phyloP scores from a whole-genome alignment of 1,139 yeast genomes.

The Candida dubliniensis region DNA sequence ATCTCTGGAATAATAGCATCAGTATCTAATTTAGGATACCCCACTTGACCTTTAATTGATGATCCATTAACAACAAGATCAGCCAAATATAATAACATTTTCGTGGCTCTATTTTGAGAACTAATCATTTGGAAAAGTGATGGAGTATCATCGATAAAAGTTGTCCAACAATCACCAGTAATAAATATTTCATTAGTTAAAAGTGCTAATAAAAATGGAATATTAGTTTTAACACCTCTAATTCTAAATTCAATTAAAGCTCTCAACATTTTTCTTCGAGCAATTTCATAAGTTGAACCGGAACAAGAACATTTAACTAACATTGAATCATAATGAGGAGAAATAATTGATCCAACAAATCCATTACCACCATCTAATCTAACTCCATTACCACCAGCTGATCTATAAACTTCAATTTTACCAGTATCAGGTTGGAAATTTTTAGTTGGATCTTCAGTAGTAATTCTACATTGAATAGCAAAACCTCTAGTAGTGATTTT shows the following conservation, averaged over 20 bases:
- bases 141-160: constrained; percentile 98
- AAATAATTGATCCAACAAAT: constrained; percentile 95
- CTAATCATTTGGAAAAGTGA: constrained; percentile 90
- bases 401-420: constrained; percentile 94
- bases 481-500: constrained; percentile 95
- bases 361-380: constrained; percentile 99
- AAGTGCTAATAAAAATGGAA: constrained; percentile 91
- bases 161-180: constrained; percentile 92
- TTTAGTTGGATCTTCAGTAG: constrained; percentile 96
- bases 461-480: constrained; percentile 98
- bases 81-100: constrained; percentile 82
- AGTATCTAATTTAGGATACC: constrained; percentile 75
- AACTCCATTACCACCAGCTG: constrained; percentile 99
- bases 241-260: constrained; percentile 96
- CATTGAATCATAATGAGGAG: constrained; percentile 98
- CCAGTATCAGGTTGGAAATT: constrained; percentile 99
- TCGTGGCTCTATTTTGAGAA: constrained; percentile 96
- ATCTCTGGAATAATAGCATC: constrained; percentile 77
- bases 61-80: constrained; percentile 95
- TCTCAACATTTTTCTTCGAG: constrained; percentile 95
- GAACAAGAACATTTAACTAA: constrained; percentile 96
- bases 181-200: constrained; percentile 91
- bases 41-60: constrained; percentile 91
- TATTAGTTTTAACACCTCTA: constrained; percentile 98
- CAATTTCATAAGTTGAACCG: constrained; percentile 94